phyloP scores from a whole-genome alignment of 2,329 filamentous ascomycete species.

The Colletotrichum trifolii region DNA sequence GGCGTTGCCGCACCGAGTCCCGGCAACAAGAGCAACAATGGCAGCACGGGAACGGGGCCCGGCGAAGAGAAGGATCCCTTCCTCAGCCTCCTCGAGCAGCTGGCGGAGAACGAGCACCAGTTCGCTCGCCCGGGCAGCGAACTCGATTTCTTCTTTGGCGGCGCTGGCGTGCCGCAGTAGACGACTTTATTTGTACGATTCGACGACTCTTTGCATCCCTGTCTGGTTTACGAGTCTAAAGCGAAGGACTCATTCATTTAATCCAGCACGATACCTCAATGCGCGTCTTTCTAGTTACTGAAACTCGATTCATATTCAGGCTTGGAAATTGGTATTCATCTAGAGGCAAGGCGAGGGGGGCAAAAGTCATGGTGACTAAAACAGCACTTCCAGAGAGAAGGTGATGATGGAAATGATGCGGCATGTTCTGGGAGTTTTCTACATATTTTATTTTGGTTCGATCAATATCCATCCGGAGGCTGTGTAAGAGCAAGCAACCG shows the following conservation, averaged over 20 bases:
- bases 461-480: background rate
- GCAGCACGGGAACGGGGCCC: constrained; percentile 58
- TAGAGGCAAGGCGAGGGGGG: constrained; percentile 6
- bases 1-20: constrained; percentile 49
- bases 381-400: constrained; percentile 12
- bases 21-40: constrained; percentile 57
- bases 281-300: constrained; percentile 11
- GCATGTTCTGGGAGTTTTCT: constrained; percentile 29
- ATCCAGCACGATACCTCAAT: constrained; percentile 21
- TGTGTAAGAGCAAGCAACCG: constrained; percentile 26
- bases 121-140: constrained; percentile 73
- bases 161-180: constrained; percentile 37
- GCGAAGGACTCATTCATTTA: background rate
- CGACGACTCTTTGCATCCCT: background rate
- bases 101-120: constrained; percentile 81
- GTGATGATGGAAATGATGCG: constrained; percentile 31
- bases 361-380: constrained; percentile 22
- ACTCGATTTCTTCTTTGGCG: constrained; percentile 78
- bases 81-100: constrained; percentile 80
- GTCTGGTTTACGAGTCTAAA: background rate
- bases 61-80: constrained; percentile 84
- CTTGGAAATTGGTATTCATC: background rate
- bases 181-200: constrained; percentile 5
- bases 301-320: background rate
- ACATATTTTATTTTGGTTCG: constrained; percentile 8